Base-by-base conservation (phyloP, 805 yeast species). In the Debaryomyces castellii region DNA sequence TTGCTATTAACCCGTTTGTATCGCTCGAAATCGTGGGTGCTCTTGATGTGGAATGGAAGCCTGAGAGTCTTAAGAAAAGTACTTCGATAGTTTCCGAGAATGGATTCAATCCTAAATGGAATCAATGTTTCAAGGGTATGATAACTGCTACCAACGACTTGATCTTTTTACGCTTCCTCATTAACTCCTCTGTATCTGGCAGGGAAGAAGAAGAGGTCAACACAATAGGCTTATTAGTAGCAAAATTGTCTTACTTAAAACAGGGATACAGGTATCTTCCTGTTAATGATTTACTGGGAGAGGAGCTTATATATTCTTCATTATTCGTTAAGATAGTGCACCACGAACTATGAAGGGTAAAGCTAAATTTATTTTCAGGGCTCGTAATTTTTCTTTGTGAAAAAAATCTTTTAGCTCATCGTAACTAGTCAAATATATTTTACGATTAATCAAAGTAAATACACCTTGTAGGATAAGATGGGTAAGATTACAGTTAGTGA, bases 91-190 rank as follows among this genome's bases (percentile, higher is more conserved):
- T 85, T 1, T 58, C 62, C 5, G 82, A 80, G 41, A 90, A 91
- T 64, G 97, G 97, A 0, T 89, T 88, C 66, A 89, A 87, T 58
- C 97, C 97, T 0, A 64, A 76, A 5, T 92, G 97, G 97, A 80
- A 84, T 50, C 74, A 77, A 41, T 61, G 58, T 4, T 75, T 83
- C 49, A 50, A 60, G n/a, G 74, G 84, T 2, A 52, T 72, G 5
- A 60, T 64, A 3, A 61, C 74, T 6, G 61, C 68, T 37, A 48
- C 58, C n/a, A 39, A 51, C 5, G 74, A 78, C 5, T 68, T 86
- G 34, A 76, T 81, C 2, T 87, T 87, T 58, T 49, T 85, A 7
- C 67, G 80, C 45, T 72, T 87, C 43, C 55, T 73, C 2, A 74
- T 83, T 3, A 76, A 77, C 50, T 65, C 80, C 5, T 59, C 60